These are phyloP conservation scores for Cercospora janseana DNA, from an alignment of 2,329 filamentous ascomycete species.

Conservation along the genomic window DNA sequence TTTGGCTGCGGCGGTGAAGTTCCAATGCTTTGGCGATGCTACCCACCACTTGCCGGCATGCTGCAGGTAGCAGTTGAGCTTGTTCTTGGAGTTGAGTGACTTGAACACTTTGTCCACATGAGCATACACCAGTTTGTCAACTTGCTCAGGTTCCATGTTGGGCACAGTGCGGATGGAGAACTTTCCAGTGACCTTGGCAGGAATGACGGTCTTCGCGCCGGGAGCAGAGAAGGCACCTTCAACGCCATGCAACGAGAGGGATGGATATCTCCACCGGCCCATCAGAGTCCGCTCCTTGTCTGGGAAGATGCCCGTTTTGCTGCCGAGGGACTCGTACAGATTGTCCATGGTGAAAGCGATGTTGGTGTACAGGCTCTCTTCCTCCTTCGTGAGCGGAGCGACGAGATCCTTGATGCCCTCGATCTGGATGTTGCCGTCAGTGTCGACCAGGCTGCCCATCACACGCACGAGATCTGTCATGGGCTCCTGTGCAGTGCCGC, in stretches of 20 bases:
- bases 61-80: conserved; percentile 70
- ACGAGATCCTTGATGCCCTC: conserved; percentile 94
- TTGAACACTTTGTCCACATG: conserved; percentile 82
- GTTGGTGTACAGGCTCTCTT: conserved; percentile 79
- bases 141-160: conserved; percentile 90
- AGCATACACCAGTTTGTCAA: conserved; percentile 80
- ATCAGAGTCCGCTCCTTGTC: conserved; percentile 92
- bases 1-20: conserved; percentile 91
- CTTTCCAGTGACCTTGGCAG: conserved; percentile 95
- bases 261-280: conserved; percentile 93
- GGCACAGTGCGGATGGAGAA: conserved; percentile 98
- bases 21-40: conserved; percentile 96
- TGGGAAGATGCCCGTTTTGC: conserved; percentile 78
- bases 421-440: conserved; percentile 87
- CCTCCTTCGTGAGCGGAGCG: conserved; percentile 79
- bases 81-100: conserved; percentile 90
- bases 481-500: conserved; percentile 92
- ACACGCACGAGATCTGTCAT: conserved; percentile 93
- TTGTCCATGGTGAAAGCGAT: conserved; percentile 98
- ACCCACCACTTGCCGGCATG: conserved; percentile 99
- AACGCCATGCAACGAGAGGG: conserved; percentile 87
- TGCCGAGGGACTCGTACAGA: conserved; percentile 86
- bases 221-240: conserved; percentile 92
- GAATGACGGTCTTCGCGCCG: conserved; percentile 97
- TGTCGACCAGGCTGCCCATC: conserved; percentile 80